phyloP scores from a whole-genome alignment of 495 filamentous ascomycete species.

The Pseudomonodictys pantanalensis region DNA sequence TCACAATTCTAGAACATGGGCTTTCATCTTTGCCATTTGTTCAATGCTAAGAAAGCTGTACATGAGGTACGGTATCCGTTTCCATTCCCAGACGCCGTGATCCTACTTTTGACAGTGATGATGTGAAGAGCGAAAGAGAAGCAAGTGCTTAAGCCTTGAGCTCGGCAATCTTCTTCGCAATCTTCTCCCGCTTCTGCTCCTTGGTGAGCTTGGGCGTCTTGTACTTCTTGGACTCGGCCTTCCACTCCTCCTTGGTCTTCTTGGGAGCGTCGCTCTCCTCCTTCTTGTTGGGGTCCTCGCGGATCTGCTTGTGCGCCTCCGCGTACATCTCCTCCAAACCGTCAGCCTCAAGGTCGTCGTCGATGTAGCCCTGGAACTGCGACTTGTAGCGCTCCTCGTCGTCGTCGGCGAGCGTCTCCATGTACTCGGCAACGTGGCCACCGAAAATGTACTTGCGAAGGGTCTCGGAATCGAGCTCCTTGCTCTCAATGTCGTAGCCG shows the following conservation, averaged over 20 bases:
- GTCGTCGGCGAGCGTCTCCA: conserved; percentile 99
- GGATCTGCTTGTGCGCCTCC: conserved; percentile 94
- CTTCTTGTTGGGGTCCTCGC: conserved; percentile 97
- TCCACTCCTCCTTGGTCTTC: conserved; percentile 97
- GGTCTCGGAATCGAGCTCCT: conserved; percentile 94
- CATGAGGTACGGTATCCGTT: background rate
- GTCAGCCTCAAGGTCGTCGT: conserved; percentile 93
- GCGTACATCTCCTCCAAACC: conserved; percentile 94
- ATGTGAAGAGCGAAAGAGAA: background rate
- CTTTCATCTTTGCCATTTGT: background rate
- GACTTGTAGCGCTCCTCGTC: conserved; percentile 99
- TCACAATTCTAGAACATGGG: no score
- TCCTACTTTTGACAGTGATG: conserved; percentile 26
- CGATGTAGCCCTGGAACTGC: conserved; percentile 96
- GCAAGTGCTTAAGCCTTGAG: conserved; percentile 46
- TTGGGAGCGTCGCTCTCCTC: conserved; percentile 70
- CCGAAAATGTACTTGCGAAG: conserved; percentile 99
- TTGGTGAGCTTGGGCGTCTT: conserved; percentile 69
- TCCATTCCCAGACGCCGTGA: conserved; percentile 30
- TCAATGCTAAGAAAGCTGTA: no score
- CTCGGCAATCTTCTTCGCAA: conserved; percentile 85
- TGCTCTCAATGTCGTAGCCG: conserved; percentile 91
- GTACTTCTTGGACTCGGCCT: conserved; percentile 92
- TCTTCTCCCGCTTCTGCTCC: conserved; percentile 71
- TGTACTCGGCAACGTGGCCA: conserved; percentile 98